Evolutionary conservation across 2,329 filamentous ascomycete genomes (phyloP).

Genomic region (Dothideomycetes sp.): DNA sequence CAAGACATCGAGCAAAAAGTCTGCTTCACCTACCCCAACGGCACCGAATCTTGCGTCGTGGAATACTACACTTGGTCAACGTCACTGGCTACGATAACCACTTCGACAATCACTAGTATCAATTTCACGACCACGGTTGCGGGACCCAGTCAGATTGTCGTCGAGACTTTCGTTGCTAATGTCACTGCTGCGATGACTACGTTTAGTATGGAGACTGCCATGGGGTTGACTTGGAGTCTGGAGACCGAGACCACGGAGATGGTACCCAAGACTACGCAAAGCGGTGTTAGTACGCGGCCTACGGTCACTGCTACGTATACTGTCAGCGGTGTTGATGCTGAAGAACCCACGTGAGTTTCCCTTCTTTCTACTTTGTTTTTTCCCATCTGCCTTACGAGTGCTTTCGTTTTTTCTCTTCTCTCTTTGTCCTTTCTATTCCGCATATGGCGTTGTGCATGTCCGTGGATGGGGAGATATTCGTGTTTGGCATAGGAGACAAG

Average conservation of each 20-base stretch:
- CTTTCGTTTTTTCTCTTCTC: background rate
- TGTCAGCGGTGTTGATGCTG: slow-evolving; percentile 11
- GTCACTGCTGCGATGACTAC: slow-evolving; percentile 31
- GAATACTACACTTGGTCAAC: slow-evolving; percentile 37
- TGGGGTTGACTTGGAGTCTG: slow-evolving; percentile 29
- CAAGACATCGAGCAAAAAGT: slow-evolving; percentile 34
- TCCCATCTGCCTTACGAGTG: background rate
- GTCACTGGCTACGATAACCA: slow-evolving; percentile 29
- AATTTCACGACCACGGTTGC: slow-evolving; percentile 33
- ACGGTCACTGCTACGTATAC: slow-evolving; percentile 25
- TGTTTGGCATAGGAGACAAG: too few species aligned
- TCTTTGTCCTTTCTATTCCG: background rate
- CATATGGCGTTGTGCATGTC: background rate
- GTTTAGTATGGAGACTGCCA: slow-evolving; percentile 31
- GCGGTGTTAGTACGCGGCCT: slow-evolving; percentile 17
- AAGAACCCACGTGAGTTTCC: background rate
- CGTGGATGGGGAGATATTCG: background rate
- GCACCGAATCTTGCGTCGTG: slow-evolving; percentile 30
- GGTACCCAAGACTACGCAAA: slow-evolving; percentile 13
- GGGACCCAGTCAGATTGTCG: slow-evolving; percentile 26
- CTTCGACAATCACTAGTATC: slow-evolving; percentile 28
- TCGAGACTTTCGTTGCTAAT: slow-evolving; percentile 32
- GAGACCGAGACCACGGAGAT: slow-evolving; percentile 28
- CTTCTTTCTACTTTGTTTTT: too few species aligned
- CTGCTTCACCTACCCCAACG: slow-evolving; percentile 30